phyloP scores from a whole-genome alignment of 2,329 filamentous ascomycete genomes.

The Leptodontidium sp. region DNA sequence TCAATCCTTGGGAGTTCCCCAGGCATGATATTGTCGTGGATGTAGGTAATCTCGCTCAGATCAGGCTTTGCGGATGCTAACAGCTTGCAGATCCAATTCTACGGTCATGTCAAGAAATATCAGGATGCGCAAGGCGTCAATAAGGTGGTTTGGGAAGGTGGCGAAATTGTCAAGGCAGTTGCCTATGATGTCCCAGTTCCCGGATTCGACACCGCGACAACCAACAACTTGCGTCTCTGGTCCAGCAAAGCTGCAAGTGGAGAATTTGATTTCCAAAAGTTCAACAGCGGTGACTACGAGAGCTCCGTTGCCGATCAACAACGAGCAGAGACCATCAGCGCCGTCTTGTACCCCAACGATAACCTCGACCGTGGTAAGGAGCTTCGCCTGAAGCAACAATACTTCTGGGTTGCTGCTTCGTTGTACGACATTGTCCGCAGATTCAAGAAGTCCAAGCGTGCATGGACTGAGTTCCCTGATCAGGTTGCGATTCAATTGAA shows the following conservation, averaged over 20 bases:
- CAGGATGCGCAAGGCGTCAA: constrained; percentile 79
- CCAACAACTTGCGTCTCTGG: constrained; percentile 97
- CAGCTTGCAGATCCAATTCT: constrained; percentile 79
- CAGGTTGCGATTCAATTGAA: constrained; percentile 98
- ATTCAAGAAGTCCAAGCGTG: constrained; percentile 95
- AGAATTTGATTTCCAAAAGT: constrained; percentile 99
- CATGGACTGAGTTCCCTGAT: constrained; percentile 91
- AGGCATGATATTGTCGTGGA: constrained; percentile 95
- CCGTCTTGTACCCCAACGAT: constrained; percentile 96
- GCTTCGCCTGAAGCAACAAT: constrained; percentile 97
- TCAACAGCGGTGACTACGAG: constrained; percentile 98
- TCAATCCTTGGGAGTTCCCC: constrained; percentile 99
- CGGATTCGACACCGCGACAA: constrained; percentile 87
- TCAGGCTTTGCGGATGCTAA: constrained; percentile 26
- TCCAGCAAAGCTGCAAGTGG: constrained; percentile 96
- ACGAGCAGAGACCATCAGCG: constrained; percentile 97
- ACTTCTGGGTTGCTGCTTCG: constrained; percentile 99
- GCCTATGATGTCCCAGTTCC: constrained; percentile 95
- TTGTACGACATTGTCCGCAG: constrained; percentile 95
- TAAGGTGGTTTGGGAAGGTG: constrained; percentile 84
- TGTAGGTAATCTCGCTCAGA: constrained; percentile 56
- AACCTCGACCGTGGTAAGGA: constrained; percentile 97
- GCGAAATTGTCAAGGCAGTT: constrained; percentile 89
- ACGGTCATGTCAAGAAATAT: constrained; percentile 81
- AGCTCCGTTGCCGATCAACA: constrained; percentile 96